These are phyloP conservation scores for Cyberlindnera japonica DNA, from an alignment of 805 yeast species.

Conservation along the genomic window DNA sequence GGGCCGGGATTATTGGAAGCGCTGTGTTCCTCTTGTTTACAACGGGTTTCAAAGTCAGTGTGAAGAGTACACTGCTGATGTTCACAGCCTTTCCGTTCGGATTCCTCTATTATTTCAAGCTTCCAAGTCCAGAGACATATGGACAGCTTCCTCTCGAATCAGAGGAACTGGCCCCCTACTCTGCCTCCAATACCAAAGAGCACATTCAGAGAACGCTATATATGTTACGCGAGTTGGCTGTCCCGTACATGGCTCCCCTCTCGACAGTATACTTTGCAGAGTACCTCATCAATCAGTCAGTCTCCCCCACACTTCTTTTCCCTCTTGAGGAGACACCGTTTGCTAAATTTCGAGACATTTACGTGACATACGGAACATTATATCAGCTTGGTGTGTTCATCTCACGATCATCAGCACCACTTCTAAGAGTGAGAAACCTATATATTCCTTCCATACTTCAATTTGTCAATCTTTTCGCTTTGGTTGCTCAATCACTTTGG, in stretches of 20 bases:
- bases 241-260: constrained; percentile 80
- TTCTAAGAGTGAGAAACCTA: constrained; percentile 55
- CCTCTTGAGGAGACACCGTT: constrained; percentile 73
- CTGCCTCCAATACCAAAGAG: not conserved
- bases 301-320: constrained; percentile 82
- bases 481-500: constrained; percentile 61
- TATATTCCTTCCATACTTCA: constrained; percentile 68
- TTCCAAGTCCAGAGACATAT: constrained; percentile 18
- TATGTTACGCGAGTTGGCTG: constrained; percentile 40
- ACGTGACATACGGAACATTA: constrained; percentile 85
- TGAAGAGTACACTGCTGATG: constrained; percentile 49
- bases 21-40: constrained; percentile 69
- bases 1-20: constrained; percentile 87
- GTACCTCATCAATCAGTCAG: constrained; percentile 86
- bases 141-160: not conserved
- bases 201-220: constrained; percentile 6
- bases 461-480: constrained; percentile 52
- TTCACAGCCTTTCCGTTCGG: constrained; percentile 58
- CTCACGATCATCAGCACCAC: constrained; percentile 77
- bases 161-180: not conserved
- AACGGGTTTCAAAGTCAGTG: constrained; percentile 56
- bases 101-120: constrained; percentile 37
- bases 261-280: constrained; percentile 82
- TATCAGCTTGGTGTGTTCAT: constrained; percentile 92
- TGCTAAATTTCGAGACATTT: constrained; percentile 70